phyloP scores from a whole-genome alignment of 1,139 yeast genomes.

The Lipomyces yarrowii region DNA sequence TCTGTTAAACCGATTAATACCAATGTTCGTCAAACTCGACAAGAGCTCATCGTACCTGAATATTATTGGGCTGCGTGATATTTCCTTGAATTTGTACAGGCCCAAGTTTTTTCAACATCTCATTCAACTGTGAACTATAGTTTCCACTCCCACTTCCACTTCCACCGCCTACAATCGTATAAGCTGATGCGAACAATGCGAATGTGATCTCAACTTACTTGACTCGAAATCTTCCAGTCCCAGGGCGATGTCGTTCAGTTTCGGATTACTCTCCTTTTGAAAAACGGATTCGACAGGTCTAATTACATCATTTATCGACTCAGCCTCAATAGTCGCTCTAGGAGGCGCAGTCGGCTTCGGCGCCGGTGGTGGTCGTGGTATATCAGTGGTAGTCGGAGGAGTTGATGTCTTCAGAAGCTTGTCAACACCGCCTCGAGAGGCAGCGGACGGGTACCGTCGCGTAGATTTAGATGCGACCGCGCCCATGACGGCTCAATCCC shows the following conservation, averaged over 20 bases:
- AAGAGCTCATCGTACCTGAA: conserved; percentile 8
- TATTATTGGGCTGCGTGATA: conserved; percentile 10
- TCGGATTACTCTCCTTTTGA: background rate
- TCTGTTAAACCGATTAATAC: background rate
- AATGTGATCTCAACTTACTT: background rate
- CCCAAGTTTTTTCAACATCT: conserved; percentile 21
- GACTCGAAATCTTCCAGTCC: conserved; percentile 22
- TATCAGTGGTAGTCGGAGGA: background rate
- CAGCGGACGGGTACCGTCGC: conserved; percentile 25
- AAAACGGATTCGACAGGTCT: background rate
- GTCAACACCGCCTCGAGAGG: conserved; percentile 19
- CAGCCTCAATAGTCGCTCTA: background rate
- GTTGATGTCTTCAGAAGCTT: conserved; percentile 7
- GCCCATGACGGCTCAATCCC: conserved; percentile 13
- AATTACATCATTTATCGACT: background rate
- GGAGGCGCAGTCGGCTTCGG: conserved; percentile 11
- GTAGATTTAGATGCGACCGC: conserved; percentile 18
- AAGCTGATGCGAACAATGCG: background rate
- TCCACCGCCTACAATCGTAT: background rate
- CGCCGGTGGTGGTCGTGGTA: background rate
- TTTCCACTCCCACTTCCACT: conserved; percentile 9
- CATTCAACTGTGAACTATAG: conserved; percentile 13
- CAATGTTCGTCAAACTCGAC: background rate
- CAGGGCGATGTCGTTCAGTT: background rate
- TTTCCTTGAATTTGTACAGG: conserved; percentile 18